Evolutionary conservation across 1,284 basidiomycete species (phyloP), one percentile per base, ranked within the genome.

Genomic region (Anthracocystis panici-leucophaei): DNA sequence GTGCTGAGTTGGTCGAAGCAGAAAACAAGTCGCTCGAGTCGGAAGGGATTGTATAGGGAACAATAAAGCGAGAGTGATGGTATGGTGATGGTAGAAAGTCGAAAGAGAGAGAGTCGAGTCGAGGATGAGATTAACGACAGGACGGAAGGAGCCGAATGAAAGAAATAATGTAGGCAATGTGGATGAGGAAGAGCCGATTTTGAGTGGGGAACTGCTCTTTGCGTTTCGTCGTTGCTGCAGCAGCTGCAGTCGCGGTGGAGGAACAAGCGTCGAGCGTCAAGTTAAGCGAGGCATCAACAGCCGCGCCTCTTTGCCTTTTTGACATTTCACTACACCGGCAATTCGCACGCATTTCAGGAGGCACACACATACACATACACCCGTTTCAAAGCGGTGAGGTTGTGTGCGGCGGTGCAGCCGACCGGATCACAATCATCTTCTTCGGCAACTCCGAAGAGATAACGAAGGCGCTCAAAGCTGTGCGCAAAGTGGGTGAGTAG

Each of bases 401-500:
- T 38, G 35, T 38, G 35, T 38, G 35, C 35, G 35, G 35, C 35
- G 35, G 35, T 38, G 35, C 35, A 38, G 35, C 35, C 35, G 35
- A 38, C 14, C 35, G 35, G 14, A 38, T 38, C 31, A 33, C 31
- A 12, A 33, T 33, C 35, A 38, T 38, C 35, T 16, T 38, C 11
- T 38, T 38, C 35, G 35, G 35, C 35, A 14, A 16, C 14, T 12
- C 35, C 35, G 35, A 33, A 2, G 12, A 33, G 29, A 49, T 49
- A n/a, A 49, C 48, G 48, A 49, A 49, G 35, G 12, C 14, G 35
- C 14, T 38, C 35, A 38, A 38, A 25, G 44, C 23, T 46, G 23
- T 27, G 20, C 5, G n/a, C n/a, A n/a, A n/a, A n/a, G 23, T 23
- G 44, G 44, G 29, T 29, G 10, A 33, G 31, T 11, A 33, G 31